Evolutionary conservation across 2,329 filamentous ascomycete genomes (phyloP).

Genomic region (Fusarium nurragi): DNA sequence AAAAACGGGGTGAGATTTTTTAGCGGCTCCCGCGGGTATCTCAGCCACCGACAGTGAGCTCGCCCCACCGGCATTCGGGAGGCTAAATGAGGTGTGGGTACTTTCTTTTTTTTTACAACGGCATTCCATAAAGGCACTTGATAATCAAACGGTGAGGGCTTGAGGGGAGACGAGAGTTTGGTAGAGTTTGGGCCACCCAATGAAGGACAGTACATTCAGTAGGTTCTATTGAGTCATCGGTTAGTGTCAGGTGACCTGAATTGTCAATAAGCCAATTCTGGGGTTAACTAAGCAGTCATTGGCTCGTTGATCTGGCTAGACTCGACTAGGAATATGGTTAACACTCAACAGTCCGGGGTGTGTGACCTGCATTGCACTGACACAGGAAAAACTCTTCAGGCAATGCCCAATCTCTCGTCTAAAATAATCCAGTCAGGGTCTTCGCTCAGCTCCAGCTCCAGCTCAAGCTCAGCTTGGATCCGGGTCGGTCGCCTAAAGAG

Average conservation of each 20-base stretch:
- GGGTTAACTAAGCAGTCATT: conserved; percentile 3
- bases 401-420: not conserved
- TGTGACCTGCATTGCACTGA: not conserved
- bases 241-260: conserved; percentile 15
- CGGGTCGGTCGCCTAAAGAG: conserved; percentile 17
- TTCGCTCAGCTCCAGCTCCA: not conserved
- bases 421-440: not conserved
- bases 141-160: conserved; percentile 25
- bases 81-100: conserved; percentile 24
- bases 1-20: conserved; percentile 24
- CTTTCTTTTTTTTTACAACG: conserved; percentile 6
- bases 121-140: conserved; percentile 14
- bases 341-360: not conserved
- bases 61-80: conserved; percentile 24
- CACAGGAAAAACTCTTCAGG: conserved; percentile 15
- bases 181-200: conserved; percentile 4
- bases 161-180: not conserved
- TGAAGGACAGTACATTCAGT: not conserved
- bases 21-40: conserved; percentile 29
- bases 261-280: conserved; percentile 8
- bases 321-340: conserved; percentile 1
- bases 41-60: conserved; percentile 29
- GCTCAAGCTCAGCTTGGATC: not conserved
- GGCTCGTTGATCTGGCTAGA: conserved; percentile 2
- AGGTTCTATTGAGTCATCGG: conserved; percentile 7